Conservation (phyloP, 2,329 filamentous ascomycete species). For the Calonectria hawksworthii region DNA sequence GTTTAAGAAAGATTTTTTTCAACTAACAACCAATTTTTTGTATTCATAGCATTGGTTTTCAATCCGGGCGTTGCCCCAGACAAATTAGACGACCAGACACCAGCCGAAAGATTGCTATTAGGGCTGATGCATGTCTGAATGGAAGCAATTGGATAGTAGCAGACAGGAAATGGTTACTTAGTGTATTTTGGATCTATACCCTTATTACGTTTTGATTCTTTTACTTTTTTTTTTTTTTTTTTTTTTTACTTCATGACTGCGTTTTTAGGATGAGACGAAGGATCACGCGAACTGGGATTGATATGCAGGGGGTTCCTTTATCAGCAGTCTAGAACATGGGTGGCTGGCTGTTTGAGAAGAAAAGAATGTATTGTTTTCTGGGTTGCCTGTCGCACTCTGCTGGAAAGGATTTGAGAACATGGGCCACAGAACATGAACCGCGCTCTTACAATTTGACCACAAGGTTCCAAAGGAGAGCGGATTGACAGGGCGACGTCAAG, state of each 20-base stretch:
- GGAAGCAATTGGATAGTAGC: neutral
- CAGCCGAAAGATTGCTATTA: neutral
- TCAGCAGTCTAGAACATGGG: neutral
- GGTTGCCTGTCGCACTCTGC: neutral
- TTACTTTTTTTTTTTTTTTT: neutral
- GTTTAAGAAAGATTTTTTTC: neutral
- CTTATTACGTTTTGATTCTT: neutral
- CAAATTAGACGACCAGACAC: neutral
- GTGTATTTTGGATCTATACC: neutral
- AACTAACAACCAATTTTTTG: neutral
- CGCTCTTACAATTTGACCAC: neutral
- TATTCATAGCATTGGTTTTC: neutral
- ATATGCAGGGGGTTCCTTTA: neutral
- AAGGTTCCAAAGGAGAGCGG: neutral
- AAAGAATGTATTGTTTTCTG: neutral
- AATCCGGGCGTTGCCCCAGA: too few relatives aligned
- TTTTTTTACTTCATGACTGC: neutral
- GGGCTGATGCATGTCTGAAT: neutral
- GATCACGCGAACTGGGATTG: slow-evolving; percentile 6
- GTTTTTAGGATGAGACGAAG: neutral
- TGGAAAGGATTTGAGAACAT: neutral
- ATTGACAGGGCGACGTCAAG: too few relatives aligned
- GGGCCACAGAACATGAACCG: neutral
- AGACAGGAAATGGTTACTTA: neutral
- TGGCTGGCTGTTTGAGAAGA: neutral